Conservation (phyloP, 2,329 filamentous ascomycete genomes). For the Colletotrichum somersetense region DNA sequence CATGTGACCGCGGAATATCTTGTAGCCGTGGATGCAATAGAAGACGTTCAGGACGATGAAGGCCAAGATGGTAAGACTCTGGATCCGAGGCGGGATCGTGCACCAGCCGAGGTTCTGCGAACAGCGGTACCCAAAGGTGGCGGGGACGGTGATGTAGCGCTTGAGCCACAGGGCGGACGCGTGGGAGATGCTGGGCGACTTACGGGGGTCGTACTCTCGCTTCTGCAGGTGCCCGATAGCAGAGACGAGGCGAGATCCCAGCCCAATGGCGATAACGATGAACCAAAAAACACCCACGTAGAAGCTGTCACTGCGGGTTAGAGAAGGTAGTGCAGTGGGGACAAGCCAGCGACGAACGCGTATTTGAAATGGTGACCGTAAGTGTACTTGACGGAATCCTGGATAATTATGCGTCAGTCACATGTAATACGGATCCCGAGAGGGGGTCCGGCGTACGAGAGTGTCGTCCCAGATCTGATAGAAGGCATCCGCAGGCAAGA, state of each 20-base stretch:
- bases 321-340: slow-evolving; percentile 18
- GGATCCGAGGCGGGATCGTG: slow-evolving; percentile 59
- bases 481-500: slow-evolving; percentile 52
- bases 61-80: slow-evolving; percentile 54
- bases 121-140: slow-evolving; percentile 58
- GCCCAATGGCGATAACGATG: slow-evolving; percentile 53
- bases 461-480: slow-evolving; percentile 55
- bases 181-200: slow-evolving; percentile 12
- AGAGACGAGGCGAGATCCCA: slow-evolving; percentile 48
- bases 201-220: slow-evolving; percentile 31
- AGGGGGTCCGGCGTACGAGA: slow-evolving; percentile 46
- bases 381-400: slow-evolving; percentile 54
- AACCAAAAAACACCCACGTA: slow-evolving; percentile 58
- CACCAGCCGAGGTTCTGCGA: slow-evolving; percentile 60
- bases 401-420: slow-evolving; percentile 15
- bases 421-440: neutral
- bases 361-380: slow-evolving; percentile 49
- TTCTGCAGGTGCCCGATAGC: slow-evolving; percentile 32
- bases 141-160: slow-evolving; percentile 53
- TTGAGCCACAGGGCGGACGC: slow-evolving; percentile 48
- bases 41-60: slow-evolving; percentile 56
- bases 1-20: slow-evolving; percentile 53
- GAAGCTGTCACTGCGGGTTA: slow-evolving; percentile 40
- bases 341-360: neutral
- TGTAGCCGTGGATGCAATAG: slow-evolving; percentile 54